Conservation (phyloP, 176 grass and related monocot species). For the Poa annua region DNA sequence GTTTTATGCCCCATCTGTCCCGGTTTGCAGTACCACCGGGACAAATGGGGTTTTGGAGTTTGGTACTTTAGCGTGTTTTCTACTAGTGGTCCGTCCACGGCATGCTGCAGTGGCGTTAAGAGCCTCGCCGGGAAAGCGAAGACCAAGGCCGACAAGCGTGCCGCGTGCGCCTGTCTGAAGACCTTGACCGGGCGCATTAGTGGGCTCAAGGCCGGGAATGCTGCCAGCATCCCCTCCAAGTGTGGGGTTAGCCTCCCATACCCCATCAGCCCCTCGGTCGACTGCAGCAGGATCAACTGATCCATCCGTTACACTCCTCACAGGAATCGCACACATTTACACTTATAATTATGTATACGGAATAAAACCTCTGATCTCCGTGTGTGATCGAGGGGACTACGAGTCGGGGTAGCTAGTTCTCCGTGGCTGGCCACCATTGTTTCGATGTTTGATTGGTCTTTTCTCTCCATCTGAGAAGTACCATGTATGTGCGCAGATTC, state of each 20-base stretch:
- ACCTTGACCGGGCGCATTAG: not conserved
- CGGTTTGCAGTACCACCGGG: no score
- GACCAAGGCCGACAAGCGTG: slow-evolving; percentile 30
- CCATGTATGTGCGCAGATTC: no score
- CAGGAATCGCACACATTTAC: not conserved
- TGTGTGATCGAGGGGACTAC: not conserved
- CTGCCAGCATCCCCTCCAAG: slow-evolving; percentile 44
- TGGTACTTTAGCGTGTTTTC: no score
- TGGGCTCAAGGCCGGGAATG: slow-evolving; percentile 33
- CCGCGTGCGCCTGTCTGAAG: slow-evolving; percentile 51
- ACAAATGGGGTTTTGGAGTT: no score
- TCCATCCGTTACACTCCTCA: not conserved
- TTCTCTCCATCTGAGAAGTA: no score
- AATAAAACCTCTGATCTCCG: not conserved
- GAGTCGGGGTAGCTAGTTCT: no score
- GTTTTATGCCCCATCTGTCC: no score
- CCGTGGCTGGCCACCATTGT: no score
- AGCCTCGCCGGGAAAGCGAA: slow-evolving; percentile 22
- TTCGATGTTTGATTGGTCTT: no score
- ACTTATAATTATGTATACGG: not conserved
- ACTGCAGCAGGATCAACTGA: slow-evolving; percentile 39
- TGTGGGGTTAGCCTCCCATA: slow-evolving; percentile 51
- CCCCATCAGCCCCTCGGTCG: slow-evolving; percentile 49
- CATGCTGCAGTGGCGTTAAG: slow-evolving; percentile 43
- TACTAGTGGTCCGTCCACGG: not conserved